Evolutionary conservation across 2,329 filamentous ascomycete species (phyloP), one percentile per base, ranked within the genome.

Genomic region (Colletotrichum cuscutae): DNA sequence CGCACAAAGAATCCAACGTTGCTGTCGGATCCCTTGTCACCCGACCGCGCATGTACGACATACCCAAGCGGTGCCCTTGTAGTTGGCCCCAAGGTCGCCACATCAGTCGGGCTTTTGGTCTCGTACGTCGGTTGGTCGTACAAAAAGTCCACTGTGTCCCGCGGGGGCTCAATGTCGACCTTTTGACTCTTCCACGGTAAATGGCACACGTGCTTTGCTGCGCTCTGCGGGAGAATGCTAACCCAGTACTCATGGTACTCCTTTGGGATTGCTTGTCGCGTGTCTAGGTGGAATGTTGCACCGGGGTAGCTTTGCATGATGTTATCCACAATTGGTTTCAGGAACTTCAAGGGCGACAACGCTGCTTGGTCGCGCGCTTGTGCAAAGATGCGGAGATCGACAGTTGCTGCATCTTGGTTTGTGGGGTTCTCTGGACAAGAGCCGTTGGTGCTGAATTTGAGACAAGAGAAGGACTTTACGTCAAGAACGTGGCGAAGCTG

Each of bases 401-500:
- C 86, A 0, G 87, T 89, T 1, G 86, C 86, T 0, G 82, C 82
- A 30, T 84, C 83, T 37, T 88, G 86, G n/a, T 81, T 84, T 3
- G 76, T 76, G 0, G 85, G 84, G 52, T 87, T 80, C 1, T 15
- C 78, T 0, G 82, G 78, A 2, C 68, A 81, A 42, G 74, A 82
- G 61, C 79, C 87, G 75, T 82, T 86, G 76, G 15, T 76, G 24
- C 53, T 80, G 74, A 81, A 81, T 59, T 77, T 76, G 54, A 80
- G 74, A 37, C 84, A 82, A 15, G 80, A 79, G 59, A 81, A 71
- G 37, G 77, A 74, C 80, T 53, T 78, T 28, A 82, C 79, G n/a
- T 78, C 78, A 68, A 86, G 79, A 4, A 81, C 79, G 5, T 77
- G 73, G 75, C 79, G 58, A 73, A 83, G 60, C 82, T 86, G 77